Percentiles rank a stretch among this genome's conserved stretches.
phyloP scores from a whole-genome alignment of 805 yeast genomes.

The Cyberlindnera euphorbiae region DNA sequence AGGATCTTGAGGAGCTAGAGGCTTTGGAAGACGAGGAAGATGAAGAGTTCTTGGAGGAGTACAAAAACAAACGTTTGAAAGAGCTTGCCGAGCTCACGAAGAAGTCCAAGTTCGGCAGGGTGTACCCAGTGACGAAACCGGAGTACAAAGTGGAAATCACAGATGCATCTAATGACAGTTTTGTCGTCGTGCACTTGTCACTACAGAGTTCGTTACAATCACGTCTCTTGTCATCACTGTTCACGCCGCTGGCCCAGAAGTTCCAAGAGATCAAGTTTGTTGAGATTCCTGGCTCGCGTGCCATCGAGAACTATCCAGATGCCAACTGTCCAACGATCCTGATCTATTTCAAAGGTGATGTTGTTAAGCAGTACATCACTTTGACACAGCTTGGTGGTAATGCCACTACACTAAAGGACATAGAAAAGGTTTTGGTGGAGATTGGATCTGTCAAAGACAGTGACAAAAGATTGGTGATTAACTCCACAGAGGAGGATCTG shows the following conservation, averaged over 20 bases:
- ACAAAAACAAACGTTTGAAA: conserved; percentile 71
- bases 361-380: conserved; percentile 77
- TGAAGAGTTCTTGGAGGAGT: conserved; percentile 78
- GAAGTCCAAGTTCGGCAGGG: conserved; percentile 63
- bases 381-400: conserved; percentile 81
- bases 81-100: conserved; percentile 61
- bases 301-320: conserved; percentile 90
- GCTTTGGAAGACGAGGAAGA: conserved; percentile 90
- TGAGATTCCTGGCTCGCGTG: conserved; percentile 86
- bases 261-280: conserved; percentile 84
- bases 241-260: conserved; percentile 53
- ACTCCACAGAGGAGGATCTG: conserved; percentile 56
- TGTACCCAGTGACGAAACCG: conserved; percentile 75
- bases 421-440: conserved; percentile 68
- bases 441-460: conserved; percentile 58
- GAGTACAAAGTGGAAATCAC: conserved; percentile 87
- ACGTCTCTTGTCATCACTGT: conserved; percentile 58
- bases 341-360: conserved; percentile 73
- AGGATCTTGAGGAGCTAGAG: conserved; percentile 76
- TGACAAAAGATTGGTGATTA: conserved; percentile 63
- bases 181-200: conserved; percentile 76
- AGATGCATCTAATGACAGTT: conserved; percentile 60
- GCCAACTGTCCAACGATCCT: conserved; percentile 86
- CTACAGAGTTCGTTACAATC: conserved; percentile 67
- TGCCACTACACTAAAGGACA: conserved; percentile 59